Evolutionary conservation across 164 flowering plant genomes (phyloP), one percentile per base, ranked within the genome.

Genomic region (Magnolia changhungtana): DNA sequence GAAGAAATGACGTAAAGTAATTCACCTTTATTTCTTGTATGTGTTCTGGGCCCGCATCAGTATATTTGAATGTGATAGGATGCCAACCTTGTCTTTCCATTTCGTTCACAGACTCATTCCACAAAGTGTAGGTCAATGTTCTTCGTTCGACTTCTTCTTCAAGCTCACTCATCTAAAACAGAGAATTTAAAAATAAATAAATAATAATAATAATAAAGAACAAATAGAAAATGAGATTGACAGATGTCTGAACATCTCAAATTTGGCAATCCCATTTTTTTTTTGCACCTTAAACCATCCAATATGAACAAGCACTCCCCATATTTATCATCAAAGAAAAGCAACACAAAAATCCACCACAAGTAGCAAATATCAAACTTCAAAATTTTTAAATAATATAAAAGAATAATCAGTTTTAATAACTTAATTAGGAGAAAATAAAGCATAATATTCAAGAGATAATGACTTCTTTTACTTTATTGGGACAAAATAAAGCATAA

Each of bases 81-180:
- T 95, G 98, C 98, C 61, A 55, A 64, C 83, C 86, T 67, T 81
- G 84, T 29, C 52, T 71, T 69, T 90, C 93, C 82, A 76, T 87
- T 68, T 84, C 84, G 29, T 85, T 76, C 18, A 76, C 78, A 20
- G 97, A 86, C 76, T 77, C 82, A 78, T 94, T 90, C 98, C 98
- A 94, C 52, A 61, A 27, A 2, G 93, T 89, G 73, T 92, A 94
- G 18, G 98, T 94, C 73, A 94, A 71, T 13, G 98, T 89, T 87
- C 98, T 88, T 63, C 92, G 80, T 79, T 91, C 97, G 77, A 92
- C 86, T 80, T 94, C 93, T 81, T 81, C 76, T 81, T 94, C 98
- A 73, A 90, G 91, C 16, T 82, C 89, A 69, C 75, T 80, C 95
- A 94, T 89, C 98, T 94, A 68, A 65, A 66, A 27, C 45, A 37